Evolutionary conservation across 2,329 filamentous ascomycete species (phyloP).

Genomic region (Geosmithia putterillii): DNA sequence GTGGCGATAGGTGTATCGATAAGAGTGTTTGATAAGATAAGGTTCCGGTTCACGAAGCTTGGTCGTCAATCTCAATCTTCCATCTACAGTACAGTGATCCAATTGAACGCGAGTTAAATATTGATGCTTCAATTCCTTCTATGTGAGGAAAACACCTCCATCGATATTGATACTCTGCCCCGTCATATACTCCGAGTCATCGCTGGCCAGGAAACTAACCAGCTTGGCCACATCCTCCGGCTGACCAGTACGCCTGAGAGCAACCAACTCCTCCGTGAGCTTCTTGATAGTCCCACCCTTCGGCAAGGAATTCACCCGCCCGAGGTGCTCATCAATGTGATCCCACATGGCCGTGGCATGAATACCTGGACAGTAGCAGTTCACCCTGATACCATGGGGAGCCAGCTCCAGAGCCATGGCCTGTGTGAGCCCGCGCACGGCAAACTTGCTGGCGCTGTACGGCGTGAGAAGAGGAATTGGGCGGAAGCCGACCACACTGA

Average conservation of each 20-base stretch:
- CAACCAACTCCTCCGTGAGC: conserved; percentile 38
- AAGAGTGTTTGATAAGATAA: not conserved
- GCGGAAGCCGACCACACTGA: conserved; percentile 20
- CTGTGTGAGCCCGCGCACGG: conserved; percentile 53
- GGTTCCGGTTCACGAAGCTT: not conserved
- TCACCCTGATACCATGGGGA: conserved; percentile 50
- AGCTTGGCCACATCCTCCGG: conserved; percentile 51
- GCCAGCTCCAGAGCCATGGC: conserved; percentile 56
- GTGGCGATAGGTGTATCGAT: not conserved
- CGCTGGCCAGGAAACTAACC: conserved; percentile 48
- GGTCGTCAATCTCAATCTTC: no score
- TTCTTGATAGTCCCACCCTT: conserved; percentile 44
- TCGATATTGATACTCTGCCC: conserved; percentile 54
- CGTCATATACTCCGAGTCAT: conserved; percentile 51
- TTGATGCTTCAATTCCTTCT: not conserved
- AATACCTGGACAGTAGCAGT: conserved; percentile 56
- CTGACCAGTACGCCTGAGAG: conserved; percentile 42
- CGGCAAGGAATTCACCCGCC: conserved; percentile 29
- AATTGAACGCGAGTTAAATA: no score
- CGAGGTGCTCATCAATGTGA: conserved; percentile 45
- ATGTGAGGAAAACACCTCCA: conserved; percentile 41
- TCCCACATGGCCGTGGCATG: conserved; percentile 60
- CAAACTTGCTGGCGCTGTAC: conserved; percentile 55
- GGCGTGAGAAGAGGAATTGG: conserved; percentile 45
- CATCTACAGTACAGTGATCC: no score